These are phyloP conservation scores for Penicillium sp. DNA, from an alignment of 2,329 filamentous ascomycete genomes.

Conservation along the genomic window DNA sequence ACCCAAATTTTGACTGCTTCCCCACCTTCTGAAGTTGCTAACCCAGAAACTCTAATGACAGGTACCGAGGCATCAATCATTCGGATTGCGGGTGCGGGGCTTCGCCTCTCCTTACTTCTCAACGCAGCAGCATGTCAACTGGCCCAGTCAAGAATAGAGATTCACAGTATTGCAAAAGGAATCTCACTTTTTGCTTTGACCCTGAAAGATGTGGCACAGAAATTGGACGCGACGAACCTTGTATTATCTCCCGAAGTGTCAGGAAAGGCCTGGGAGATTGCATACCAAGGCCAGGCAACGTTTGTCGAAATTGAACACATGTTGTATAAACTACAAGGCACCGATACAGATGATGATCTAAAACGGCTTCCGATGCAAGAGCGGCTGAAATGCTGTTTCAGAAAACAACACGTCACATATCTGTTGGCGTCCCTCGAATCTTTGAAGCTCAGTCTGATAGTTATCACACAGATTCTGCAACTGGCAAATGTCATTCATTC, in stretches of 20 bases:
- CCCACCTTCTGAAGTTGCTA: not conserved
- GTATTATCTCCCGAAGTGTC: slow-evolving; percentile 35
- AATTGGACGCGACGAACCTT: slow-evolving; percentile 31
- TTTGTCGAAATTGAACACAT: slow-evolving; percentile 46
- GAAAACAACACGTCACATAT: slow-evolving; percentile 43
- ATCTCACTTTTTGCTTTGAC: slow-evolving; percentile 42
- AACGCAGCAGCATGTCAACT: slow-evolving; percentile 46
- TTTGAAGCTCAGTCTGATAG: slow-evolving; percentile 41
- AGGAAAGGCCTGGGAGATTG: slow-evolving; percentile 39
- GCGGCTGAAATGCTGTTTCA: slow-evolving; percentile 43
- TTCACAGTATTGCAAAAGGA: slow-evolving; percentile 44
- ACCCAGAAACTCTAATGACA: not conserved
- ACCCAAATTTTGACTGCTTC: not conserved
- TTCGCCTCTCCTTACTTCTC: slow-evolving; percentile 42
- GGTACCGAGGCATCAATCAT: slow-evolving; percentile 22
- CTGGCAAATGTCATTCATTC: slow-evolving; percentile 36
- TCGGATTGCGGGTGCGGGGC: slow-evolving; percentile 32
- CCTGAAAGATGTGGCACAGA: slow-evolving; percentile 40
- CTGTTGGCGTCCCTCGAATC: slow-evolving; percentile 43
- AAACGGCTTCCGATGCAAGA: slow-evolving; percentile 33
- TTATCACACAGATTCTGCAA: slow-evolving; percentile 42
- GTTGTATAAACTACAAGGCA: slow-evolving; percentile 36
- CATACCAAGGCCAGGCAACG: slow-evolving; percentile 38
- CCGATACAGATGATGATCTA: slow-evolving; percentile 25
- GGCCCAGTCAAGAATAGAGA: slow-evolving; percentile 39